These are phyloP conservation scores for Xerocomellus amylosporus DNA, from an alignment of 768 basidiomycete species.

Conservation along the genomic window DNA sequence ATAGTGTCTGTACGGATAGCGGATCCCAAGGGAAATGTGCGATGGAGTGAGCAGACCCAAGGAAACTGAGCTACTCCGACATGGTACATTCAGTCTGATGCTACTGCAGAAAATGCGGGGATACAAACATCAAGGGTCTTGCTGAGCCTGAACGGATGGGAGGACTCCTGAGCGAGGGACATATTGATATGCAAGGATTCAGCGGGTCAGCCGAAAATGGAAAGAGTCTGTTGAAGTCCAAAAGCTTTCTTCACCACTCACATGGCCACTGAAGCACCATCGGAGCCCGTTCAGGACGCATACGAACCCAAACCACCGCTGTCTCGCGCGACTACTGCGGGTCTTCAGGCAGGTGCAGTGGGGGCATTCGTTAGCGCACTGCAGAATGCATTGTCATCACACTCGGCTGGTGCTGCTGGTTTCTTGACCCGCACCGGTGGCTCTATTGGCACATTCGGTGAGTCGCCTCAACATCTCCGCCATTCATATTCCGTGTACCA, in stretches of 20 bases:
- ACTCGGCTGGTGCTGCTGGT: constrained; percentile 78
- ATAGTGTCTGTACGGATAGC: constrained; percentile 39
- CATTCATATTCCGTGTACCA: constrained; percentile 1
- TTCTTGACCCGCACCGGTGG: constrained; percentile 84
- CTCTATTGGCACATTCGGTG: constrained; percentile 91
- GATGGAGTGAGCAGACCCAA: constrained; percentile 33
- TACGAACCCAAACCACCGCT: constrained; percentile 56
- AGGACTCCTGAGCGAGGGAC: constrained; percentile 1
- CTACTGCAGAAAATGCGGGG: constrained; percentile 1
- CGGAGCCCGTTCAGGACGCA: constrained; percentile 15
- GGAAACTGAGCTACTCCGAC: constrained; percentile 33
- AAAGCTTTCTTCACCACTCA: constrained; percentile 8
- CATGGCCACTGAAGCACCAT: constrained; percentile 24
- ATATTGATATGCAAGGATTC: constrained; percentile 12
- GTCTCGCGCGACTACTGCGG: constrained; percentile 53
- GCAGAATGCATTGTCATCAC: constrained; percentile 79
- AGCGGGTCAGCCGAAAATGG: constrained; percentile 22
- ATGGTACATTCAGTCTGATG: constrained; percentile 9
- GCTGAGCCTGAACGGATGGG: constrained; percentile 40
- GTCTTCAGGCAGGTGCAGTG: constrained; percentile 62
- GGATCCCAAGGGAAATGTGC: constrained; percentile 46
- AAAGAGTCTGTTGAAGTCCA: constrained; percentile 1
- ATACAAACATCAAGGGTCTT: constrained; percentile 46
- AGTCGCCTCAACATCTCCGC: constrained; percentile 24
- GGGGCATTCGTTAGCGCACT: constrained; percentile 68